phyloP scores from a whole-genome alignment of 2,329 filamentous ascomycete genomes.

The Diaporthe velutina region DNA sequence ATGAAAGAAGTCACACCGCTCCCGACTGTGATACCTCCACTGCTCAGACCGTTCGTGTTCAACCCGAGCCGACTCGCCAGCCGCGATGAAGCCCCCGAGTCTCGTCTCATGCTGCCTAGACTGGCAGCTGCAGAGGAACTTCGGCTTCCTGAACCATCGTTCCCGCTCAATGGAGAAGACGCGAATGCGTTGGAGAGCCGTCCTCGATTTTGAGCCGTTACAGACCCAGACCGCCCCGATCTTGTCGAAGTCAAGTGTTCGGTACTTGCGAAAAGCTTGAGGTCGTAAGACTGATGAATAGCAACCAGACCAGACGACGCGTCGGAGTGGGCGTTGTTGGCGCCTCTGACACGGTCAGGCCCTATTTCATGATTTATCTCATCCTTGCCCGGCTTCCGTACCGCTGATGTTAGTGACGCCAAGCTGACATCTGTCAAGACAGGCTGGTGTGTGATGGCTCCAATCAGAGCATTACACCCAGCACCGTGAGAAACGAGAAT shows the following conservation, averaged over 20 bases:
- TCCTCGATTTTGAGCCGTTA: constrained; percentile 52
- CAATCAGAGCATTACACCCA: constrained; percentile 94
- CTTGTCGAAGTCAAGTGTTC: constrained; percentile 73
- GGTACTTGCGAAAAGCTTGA: constrained; percentile 79
- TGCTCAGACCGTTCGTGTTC: constrained; percentile 44
- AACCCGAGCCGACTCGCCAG: constrained; percentile 30
- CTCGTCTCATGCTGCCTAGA: constrained; percentile 51
- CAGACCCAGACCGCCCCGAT: constrained; percentile 41
- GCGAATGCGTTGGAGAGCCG: constrained; percentile 55
- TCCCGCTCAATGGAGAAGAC: constrained; percentile 46
- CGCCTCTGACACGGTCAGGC: constrained; percentile 42
- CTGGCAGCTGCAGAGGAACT: constrained; percentile 60
- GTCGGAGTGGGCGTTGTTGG: constrained; percentile 38
- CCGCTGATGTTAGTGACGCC: constrained; percentile 91
- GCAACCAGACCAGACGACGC: constrained; percentile 53
- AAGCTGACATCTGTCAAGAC: constrained; percentile 91
- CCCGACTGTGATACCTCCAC: constrained; percentile 55
- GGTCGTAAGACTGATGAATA: constrained; percentile 76
- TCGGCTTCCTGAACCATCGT: constrained; percentile 51
- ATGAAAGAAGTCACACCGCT: constrained; percentile 53
- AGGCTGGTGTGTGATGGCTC: constrained; percentile 90
- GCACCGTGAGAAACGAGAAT: constrained; percentile 94
- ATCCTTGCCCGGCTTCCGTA: constrained; percentile 65
- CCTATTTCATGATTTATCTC: constrained; percentile 43
- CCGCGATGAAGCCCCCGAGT: constrained; percentile 42